phyloP scores from a whole-genome alignment of 768 basidiomycete genomes.

The Leccinum subgranulosum region DNA sequence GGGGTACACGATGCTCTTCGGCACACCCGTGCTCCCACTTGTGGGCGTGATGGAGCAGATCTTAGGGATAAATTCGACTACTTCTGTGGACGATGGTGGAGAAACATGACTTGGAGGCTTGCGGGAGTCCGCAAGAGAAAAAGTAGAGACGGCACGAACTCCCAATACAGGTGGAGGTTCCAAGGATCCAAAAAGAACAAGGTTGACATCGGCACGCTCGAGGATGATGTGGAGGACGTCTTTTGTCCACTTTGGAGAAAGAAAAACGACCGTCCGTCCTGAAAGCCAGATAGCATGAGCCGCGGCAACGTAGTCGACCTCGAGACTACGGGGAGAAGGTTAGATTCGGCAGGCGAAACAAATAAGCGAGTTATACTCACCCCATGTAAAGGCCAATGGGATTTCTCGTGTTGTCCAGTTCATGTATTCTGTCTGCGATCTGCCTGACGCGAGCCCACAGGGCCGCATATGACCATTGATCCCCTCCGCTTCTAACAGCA shows the following conservation, averaged over 20 bases:
- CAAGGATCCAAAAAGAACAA: constrained; percentile 20
- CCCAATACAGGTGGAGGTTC: constrained; percentile 9
- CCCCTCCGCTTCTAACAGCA: constrained; percentile 11
- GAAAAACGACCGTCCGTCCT: constrained; percentile 27
- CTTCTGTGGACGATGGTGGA: constrained; percentile 15
- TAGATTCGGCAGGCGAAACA: neutral
- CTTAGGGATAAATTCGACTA: constrained; percentile 10
- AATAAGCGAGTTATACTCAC: constrained; percentile 6
- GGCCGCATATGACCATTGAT: constrained; percentile 29
- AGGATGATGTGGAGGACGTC: constrained; percentile 22
- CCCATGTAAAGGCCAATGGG: constrained; percentile 27
- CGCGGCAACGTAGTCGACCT: constrained; percentile 27
- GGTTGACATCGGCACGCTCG: constrained; percentile 18
- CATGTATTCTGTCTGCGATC: constrained; percentile 22
- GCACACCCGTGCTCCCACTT: constrained; percentile 24
- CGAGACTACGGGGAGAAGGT: constrained; percentile 15
- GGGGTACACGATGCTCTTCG: constrained; percentile 16
- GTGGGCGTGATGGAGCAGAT: constrained; percentile 19
- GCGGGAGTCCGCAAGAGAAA: constrained; percentile 9
- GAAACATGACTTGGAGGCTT: constrained; percentile 8
- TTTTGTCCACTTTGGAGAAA: constrained; percentile 24
- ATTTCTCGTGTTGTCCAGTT: constrained; percentile 20
- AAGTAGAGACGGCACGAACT: constrained; percentile 19
- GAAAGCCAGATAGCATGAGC: constrained; percentile 30
- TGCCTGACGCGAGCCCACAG: constrained; percentile 28